phyloP scores from a whole-genome alignment of 2,329 filamentous ascomycete genomes.

The Daldinia sp. region DNA sequence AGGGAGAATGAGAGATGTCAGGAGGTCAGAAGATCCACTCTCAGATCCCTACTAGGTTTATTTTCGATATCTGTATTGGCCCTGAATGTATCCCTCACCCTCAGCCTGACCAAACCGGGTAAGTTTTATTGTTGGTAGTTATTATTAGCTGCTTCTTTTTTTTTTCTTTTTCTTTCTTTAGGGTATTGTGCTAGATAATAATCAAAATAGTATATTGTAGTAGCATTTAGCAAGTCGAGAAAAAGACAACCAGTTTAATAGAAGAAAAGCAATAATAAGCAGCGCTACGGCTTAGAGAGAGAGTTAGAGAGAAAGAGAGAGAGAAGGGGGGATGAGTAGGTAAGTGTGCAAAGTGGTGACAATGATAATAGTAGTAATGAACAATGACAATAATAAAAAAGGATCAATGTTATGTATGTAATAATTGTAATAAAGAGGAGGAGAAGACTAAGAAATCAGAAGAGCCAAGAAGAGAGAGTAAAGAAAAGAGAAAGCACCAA shows the following conservation, averaged over 20 bases:
- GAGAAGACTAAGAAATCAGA: not conserved
- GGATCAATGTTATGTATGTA: not conserved
- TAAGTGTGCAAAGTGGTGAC: not conserved
- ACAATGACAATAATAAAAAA: not conserved
- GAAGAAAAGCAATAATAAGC: not conserved
- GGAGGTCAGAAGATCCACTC: slow-evolving; percentile 37
- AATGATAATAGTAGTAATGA: not conserved
- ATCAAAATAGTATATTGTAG: no score
- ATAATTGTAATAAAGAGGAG: not conserved
- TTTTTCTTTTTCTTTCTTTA: no score
- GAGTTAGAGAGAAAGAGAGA: no score
- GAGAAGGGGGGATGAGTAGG: not conserved
- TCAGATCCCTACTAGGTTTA: slow-evolving; percentile 23
- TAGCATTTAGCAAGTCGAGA: no score
- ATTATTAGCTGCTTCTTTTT: not conserved
- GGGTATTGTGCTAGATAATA: no score
- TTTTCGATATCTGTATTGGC: not conserved
- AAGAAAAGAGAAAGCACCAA: slow-evolving; percentile 1
- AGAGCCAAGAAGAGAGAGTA: not conserved
- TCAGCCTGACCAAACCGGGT: slow-evolving; percentile 13
- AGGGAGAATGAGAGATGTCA: slow-evolving; percentile 33
- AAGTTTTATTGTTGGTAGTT: slow-evolving; percentile 8
- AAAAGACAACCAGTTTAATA: not conserved
- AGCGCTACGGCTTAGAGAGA: not conserved
- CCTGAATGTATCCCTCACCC: slow-evolving; percentile 1